A percentile compares a stretch with the other conserved stretches of the same genome.
These are phyloP conservation scores for Xenoacremonium recifei DNA, from an alignment of 2,329 filamentous ascomycete species.

Conservation along the genomic window DNA sequence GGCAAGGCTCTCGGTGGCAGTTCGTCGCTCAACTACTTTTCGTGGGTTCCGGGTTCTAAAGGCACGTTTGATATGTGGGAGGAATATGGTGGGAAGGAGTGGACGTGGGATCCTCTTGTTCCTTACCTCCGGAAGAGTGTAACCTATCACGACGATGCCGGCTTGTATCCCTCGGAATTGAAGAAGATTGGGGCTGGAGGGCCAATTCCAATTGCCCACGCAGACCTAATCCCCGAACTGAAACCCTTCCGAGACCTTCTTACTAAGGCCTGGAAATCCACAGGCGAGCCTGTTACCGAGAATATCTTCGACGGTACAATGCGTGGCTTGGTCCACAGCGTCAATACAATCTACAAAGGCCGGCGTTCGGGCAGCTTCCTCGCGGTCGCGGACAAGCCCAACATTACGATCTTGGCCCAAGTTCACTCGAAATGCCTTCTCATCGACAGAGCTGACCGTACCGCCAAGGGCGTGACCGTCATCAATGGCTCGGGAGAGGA, in stretches of 20 bases:
- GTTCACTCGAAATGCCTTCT: conserved; percentile 52
- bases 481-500: conserved; percentile 37
- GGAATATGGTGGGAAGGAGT: conserved; percentile 69
- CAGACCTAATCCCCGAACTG: not conserved
- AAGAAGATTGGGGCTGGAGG: not conserved
- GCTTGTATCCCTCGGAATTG: not conserved
- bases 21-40: conserved; percentile 61
- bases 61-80: conserved; percentile 65
- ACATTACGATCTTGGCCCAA: conserved; percentile 50
- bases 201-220: not conserved
- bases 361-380: conserved; percentile 48
- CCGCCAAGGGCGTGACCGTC: conserved; percentile 45
- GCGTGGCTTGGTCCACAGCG: not conserved
- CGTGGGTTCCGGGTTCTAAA: conserved; percentile 58
- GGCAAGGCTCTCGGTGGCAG: conserved; percentile 60
- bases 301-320: not conserved
- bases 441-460: conserved; percentile 42
- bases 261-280: not conserved
- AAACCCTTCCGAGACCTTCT: not conserved
- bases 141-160: not conserved
- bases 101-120: conserved; percentile 42
- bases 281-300: not conserved
- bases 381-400: conserved; percentile 51
- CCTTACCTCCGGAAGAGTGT: not conserved
- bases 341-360: not conserved